phyloP scores from a whole-genome alignment of 73 alveolate genomes.

The Urostyla sp. region DNA sequence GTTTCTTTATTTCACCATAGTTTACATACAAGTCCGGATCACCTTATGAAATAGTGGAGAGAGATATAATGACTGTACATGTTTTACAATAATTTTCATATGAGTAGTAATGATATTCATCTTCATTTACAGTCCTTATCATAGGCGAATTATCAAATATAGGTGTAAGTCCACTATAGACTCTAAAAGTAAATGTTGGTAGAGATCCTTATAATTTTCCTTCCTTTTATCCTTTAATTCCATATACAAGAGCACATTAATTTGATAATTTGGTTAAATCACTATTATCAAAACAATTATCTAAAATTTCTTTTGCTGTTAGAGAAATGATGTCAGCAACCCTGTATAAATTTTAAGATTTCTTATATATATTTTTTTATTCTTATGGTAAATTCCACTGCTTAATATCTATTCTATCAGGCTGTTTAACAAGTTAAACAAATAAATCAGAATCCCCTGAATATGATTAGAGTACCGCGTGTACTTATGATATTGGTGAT shows the following conservation, averaged over 20 bases:
- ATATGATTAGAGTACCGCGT: conserved; percentile 19
- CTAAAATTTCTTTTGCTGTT: not conserved
- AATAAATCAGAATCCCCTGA: conserved; percentile 41
- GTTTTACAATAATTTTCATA: conserved; percentile 16
- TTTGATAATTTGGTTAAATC: not conserved
- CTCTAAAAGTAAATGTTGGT: conserved; percentile 25
- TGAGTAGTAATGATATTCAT: conserved; percentile 7
- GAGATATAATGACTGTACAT: conserved; percentile 17
- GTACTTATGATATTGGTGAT: too few species aligned
- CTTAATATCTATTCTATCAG: not conserved
- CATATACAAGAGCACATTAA: conserved; percentile 33
- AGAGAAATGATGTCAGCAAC: not conserved
- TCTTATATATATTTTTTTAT: not conserved
- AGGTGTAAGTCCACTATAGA: not conserved
- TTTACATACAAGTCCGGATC: conserved; percentile 63
- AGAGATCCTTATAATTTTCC: not conserved
- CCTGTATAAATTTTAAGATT: not conserved
- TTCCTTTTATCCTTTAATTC: not conserved
- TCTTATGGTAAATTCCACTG: conserved; percentile 17
- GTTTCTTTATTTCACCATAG: conserved; percentile 46
- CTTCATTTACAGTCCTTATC: conserved; percentile 10
- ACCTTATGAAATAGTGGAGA: conserved; percentile 6
- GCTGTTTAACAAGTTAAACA: not conserved
- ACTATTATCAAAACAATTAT: not conserved
- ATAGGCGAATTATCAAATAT: conserved; percentile 6